Percentiles rank a stretch among this genome's conserved stretches.
phyloP scores from a whole-genome alignment of 495 filamentous ascomycete species.

The Aspergillus biplanus region DNA sequence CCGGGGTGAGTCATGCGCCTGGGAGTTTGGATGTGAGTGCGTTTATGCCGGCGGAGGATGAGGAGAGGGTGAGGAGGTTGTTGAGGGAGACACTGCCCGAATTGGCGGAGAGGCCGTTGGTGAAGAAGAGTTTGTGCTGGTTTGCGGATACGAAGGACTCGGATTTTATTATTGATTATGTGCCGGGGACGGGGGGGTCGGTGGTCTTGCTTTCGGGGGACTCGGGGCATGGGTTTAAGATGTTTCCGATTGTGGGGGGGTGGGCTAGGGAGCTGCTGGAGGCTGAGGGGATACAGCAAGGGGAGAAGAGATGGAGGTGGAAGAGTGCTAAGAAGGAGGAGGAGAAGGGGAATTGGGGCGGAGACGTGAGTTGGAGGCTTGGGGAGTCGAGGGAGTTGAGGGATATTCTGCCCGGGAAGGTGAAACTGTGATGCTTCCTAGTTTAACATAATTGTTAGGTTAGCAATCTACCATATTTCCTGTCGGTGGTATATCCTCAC shows the following conservation, averaged over 20 bases:
- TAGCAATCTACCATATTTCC: too few species aligned
- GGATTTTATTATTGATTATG: constrained; percentile 59
- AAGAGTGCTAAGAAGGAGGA: constrained; percentile 31
- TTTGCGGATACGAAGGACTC: constrained; percentile 59
- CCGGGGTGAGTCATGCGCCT: constrained; percentile 37
- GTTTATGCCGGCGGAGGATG: constrained; percentile 54
- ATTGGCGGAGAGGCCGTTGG: constrained; percentile 53
- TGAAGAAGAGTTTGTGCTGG: constrained; percentile 57
- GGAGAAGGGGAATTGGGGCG: constrained; percentile 38
- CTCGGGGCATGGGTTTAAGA: constrained; percentile 60
- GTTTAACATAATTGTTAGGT: too few species aligned
- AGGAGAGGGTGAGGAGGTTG: constrained; percentile 47
- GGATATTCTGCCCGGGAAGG: constrained; percentile 28
- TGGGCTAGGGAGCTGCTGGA: constrained; percentile 49
- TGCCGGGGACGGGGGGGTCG: constrained; percentile 46
- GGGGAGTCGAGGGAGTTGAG: constrained; percentile 40
- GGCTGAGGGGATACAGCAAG: constrained; percentile 30
- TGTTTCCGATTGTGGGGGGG: constrained; percentile 56
- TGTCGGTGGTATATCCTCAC: too few species aligned
- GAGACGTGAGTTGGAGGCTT: constrained; percentile 45
- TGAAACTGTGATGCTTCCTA: constrained; percentile 29
- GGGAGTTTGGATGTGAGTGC: constrained; percentile 37
- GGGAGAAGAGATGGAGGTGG: constrained; percentile 48
- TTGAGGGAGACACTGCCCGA: constrained; percentile 53
- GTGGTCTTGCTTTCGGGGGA: constrained; percentile 54